Percentiles rank a stretch among this genome's conserved stretches.
Evolutionary conservation across 495 filamentous ascomycete genomes (phyloP).

Genomic region (Podospora conica): DNA sequence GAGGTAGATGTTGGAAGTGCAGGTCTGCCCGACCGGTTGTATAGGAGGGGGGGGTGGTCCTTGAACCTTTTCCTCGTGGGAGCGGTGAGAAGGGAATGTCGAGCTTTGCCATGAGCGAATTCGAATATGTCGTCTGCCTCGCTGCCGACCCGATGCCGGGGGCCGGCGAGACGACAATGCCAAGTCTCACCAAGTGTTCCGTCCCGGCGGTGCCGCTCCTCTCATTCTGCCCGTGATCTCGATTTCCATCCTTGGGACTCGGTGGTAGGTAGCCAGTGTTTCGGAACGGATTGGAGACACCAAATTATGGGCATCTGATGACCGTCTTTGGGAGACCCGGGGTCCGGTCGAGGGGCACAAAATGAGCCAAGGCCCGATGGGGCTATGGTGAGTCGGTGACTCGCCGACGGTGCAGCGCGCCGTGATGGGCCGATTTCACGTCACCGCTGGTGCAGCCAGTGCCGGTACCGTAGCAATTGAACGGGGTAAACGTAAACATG

Average conservation of each 20-base stretch:
- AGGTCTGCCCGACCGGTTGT: neutral
- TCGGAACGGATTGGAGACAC: neutral
- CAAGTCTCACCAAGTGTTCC: no score
- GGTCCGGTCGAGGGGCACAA: neutral
- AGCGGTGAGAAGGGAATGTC: constrained; percentile 1
- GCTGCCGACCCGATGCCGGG: neutral
- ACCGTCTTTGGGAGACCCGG: neutral
- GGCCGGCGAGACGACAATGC: neutral
- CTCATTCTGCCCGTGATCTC: neutral
- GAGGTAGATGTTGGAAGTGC: neutral
- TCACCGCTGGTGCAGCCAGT: neutral
- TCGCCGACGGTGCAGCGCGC: neutral
- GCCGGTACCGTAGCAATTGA: neutral
- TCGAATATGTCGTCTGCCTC: neutral
- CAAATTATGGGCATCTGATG: neutral
- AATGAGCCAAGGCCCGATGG: neutral
- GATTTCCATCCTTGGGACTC: neutral
- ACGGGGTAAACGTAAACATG: neutral
- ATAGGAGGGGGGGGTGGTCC: no score
- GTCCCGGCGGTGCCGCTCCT: no score
- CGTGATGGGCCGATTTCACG: neutral
- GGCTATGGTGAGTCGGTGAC: neutral
- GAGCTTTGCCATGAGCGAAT: no score
- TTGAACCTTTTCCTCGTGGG: neutral
- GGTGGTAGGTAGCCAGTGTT: neutral